Evolutionary conservation across 192 early-diverging fungal species (phyloP), one percentile per base, ranked within the genome.

Genomic region (Coemansia sp.): DNA sequence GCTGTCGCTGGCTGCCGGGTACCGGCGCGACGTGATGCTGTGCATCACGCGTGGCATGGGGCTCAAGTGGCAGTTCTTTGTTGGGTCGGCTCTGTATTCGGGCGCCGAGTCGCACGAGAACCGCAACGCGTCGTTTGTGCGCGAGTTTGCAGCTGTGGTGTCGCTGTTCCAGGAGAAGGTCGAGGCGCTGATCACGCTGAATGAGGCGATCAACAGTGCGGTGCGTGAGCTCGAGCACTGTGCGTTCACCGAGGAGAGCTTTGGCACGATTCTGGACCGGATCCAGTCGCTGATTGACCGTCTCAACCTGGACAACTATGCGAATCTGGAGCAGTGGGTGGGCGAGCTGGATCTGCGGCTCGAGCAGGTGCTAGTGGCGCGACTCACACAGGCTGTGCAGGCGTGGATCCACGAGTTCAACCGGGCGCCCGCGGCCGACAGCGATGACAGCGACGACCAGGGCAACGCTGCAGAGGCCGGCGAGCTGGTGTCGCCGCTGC

Each of bases 131-230:
- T 80, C 81, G 42, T 99, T 95, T 82, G 97, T 99, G 14, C 83
- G 91, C 41, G 94, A 97, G 50, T 95, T 98, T 77, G 91, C 93
- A 2, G 78, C 81, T 6, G 81, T 85, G 3, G 93, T 99, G 0
- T 84, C 88, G 14, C 73, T 87, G n/a, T 97, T 94, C 80, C 94
- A 97, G 71, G 95, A 98, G 41, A 98, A 98, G 67, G 90, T 90
- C 10, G 89, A 88, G 56, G 62, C 84, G 1, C 82, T 95, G 34
- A 86, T 98, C 26, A 32, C 78, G 15, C 84, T 91, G 39, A 85
- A 90, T 62, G 91, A 90, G 42, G 87, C 92, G 36, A 92, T 98
- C 35, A 81, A 84, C 27, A 67, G 79, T 17, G 67, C 82, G 15
- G 83, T 96, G n/a, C 88, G 88, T 12, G 93, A 97, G 67, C 81